Conservation (phyloP, 129 eudicot genomes). For the Lactuca sativa region DNA sequence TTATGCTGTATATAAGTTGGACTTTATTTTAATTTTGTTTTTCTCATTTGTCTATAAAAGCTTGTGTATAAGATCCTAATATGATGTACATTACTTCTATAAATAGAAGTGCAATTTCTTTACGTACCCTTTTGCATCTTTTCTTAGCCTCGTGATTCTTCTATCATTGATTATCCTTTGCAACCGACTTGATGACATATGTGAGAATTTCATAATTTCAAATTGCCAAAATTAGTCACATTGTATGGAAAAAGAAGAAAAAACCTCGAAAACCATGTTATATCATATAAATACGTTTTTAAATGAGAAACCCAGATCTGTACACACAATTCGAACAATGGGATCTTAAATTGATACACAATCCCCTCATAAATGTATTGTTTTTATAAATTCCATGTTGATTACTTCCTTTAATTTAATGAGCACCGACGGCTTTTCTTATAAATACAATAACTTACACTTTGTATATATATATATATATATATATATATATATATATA, state of each 20-base stretch:
- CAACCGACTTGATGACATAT: not conserved
- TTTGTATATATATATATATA: too few relatives aligned
- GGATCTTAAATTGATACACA: slow-evolving; percentile 28
- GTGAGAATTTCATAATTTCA: too few relatives aligned
- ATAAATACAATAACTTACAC: too few relatives aligned
- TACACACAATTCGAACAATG: slow-evolving; percentile 40
- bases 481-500: too few relatives aligned
- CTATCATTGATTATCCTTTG: too few relatives aligned
- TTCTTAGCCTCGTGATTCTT: not conserved
- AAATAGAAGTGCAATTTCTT: too few relatives aligned
- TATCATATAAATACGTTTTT: slow-evolving; percentile 23
- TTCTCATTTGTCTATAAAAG: too few relatives aligned
- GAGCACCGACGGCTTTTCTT: slow-evolving; percentile 2
- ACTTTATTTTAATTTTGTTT: too few relatives aligned
- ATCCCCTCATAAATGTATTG: slow-evolving; percentile 9
- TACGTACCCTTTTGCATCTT: not conserved
- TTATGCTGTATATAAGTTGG: too few relatives aligned
- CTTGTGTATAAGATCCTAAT: too few relatives aligned
- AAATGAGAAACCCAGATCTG: slow-evolving; percentile 33
- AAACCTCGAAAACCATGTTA: not conserved
- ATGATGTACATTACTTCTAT: too few relatives aligned
- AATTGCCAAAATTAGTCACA: not conserved
- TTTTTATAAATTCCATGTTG: slow-evolving; percentile 1
- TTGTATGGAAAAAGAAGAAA: not conserved
- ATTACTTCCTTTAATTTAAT: not conserved